A percentile compares a stretch with the other conserved stretches of the same genome.
Evolutionary conservation across 2,329 filamentous ascomycete genomes (phyloP).

Genomic region (Scytalidium sp.): DNA sequence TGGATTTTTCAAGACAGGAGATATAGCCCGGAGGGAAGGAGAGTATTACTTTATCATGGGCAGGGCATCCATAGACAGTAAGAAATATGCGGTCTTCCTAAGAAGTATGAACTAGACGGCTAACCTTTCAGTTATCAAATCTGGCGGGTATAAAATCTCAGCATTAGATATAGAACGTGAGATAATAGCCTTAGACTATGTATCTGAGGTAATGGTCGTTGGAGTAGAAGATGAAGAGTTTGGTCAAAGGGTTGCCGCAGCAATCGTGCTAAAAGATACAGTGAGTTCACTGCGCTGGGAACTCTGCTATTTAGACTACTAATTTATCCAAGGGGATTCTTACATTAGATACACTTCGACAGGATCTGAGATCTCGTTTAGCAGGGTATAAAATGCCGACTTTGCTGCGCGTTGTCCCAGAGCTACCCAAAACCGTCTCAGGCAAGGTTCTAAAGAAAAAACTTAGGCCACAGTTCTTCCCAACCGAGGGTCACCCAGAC

Average conservation of each 20-base stretch:
- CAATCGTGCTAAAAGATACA: constrained; percentile 18
- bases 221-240: constrained; percentile 42
- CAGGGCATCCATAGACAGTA: constrained; percentile 37
- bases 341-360: neutral
- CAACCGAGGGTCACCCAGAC: too few species aligned
- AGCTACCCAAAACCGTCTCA: neutral
- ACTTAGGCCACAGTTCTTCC: neutral
- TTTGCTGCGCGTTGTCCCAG: neutral
- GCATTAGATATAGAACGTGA: constrained; percentile 43
- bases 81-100: neutral
- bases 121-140: constrained; percentile 32
- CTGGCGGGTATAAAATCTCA: constrained; percentile 43
- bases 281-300: neutral
- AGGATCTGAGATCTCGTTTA: neutral
- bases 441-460: neutral
- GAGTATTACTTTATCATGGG: constrained; percentile 41
- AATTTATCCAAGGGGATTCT: neutral
- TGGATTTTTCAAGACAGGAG: constrained; percentile 68
- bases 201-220: constrained; percentile 42
- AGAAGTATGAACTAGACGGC: neutral
- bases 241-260: constrained; percentile 40
- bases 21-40: constrained; percentile 46
- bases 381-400: constrained; percentile 1
- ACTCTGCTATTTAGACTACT: too few species aligned
- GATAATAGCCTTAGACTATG: constrained; percentile 38